phyloP scores from a whole-genome alignment of 164 flowering plant species.

The Vitis labrusca region DNA sequence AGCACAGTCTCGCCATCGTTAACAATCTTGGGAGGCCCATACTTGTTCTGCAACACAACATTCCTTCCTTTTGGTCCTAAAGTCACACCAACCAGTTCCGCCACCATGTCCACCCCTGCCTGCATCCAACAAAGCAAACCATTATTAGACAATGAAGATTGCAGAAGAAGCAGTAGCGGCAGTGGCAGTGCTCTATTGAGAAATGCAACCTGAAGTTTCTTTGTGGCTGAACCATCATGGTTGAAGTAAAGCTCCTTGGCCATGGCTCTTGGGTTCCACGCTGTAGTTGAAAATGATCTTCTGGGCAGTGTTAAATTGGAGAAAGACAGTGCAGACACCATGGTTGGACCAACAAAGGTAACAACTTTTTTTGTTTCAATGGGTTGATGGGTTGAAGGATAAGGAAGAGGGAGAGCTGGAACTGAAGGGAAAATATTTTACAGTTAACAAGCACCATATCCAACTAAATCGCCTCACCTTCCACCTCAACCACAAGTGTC shows the following conservation, averaged over 20 bases:
- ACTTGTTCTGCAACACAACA: slow-evolving; percentile 86
- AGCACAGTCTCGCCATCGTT: slow-evolving; percentile 93
- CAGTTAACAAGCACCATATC: too few relatives aligned
- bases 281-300: slow-evolving; percentile 15
- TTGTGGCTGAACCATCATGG: slow-evolving; percentile 73
- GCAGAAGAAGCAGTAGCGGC: too few relatives aligned
- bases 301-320: slow-evolving; percentile 23
- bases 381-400: background rate
- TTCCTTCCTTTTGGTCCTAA: slow-evolving; percentile 95
- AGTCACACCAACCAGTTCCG: slow-evolving; percentile 81
- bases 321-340: slow-evolving; percentile 51
- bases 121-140: slow-evolving; percentile 24
- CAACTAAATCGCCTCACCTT: too few relatives aligned
- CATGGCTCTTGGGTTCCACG: slow-evolving; percentile 38
- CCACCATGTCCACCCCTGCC: slow-evolving; percentile 85
- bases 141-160: too few relatives aligned
- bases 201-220: slow-evolving; percentile 67
- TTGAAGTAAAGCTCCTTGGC: slow-evolving; percentile 82
- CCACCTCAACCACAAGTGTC: too few relatives aligned
- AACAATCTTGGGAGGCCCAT: slow-evolving; percentile 93
- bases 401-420: slow-evolving; percentile 2
- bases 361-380: background rate
- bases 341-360: slow-evolving; percentile 15
- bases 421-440: too few relatives aligned
- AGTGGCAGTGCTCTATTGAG: too few relatives aligned